Evolutionary conservation across 768 basidiomycete species (phyloP), one percentile per base, ranked within the genome.

Genomic region (Lactifluus piperatus): DNA sequence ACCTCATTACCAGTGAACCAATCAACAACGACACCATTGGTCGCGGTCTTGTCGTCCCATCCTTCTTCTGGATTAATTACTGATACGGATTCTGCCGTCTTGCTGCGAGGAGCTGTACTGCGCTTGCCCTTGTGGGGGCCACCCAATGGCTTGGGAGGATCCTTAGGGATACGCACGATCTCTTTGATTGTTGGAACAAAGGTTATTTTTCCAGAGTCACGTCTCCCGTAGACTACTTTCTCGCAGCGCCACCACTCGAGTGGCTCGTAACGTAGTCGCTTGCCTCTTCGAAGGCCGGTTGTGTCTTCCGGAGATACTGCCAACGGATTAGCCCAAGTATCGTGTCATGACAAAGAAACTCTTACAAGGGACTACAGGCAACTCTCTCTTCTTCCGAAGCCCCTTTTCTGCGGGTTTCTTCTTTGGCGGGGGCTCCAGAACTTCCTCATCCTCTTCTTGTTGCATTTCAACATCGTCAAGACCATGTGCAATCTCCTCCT

Each of bases 181-280:
- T 84, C 78, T 68, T 83, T 76, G 67, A 92, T 86, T 66, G 77
- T 79, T 1, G 87, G 77, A 11, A 88, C 84, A 27, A 81, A 75
- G 22, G 79, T 73, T 9, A 72, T 62, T 46, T 61, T 61, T 24
- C 76, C 80, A 7, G 77, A 76, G 9, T 77, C 73, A 13, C 79
- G 77, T 22, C 84, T 79, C 6, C 86, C 86, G 66, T 92, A 97
- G 2, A 94, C 84, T 24, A 92, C 80, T 62, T 84, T 86, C 73
- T 98, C 95, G 64, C 83, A 82, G n/a, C 93, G 82, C 95, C 95
- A 98, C 76, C 80, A 95, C 41, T 91, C 88, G 36, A 98, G 75
- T 4, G 94, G 95, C 50, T 74, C 73, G 65, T 82, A 83, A 32
- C 82, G 82, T 54, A 79, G 75, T 24, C 94, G 84, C 49, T 74